Conservation (phyloP, 2,329 filamentous ascomycete genomes). For the Neurospora crassa region DNA sequence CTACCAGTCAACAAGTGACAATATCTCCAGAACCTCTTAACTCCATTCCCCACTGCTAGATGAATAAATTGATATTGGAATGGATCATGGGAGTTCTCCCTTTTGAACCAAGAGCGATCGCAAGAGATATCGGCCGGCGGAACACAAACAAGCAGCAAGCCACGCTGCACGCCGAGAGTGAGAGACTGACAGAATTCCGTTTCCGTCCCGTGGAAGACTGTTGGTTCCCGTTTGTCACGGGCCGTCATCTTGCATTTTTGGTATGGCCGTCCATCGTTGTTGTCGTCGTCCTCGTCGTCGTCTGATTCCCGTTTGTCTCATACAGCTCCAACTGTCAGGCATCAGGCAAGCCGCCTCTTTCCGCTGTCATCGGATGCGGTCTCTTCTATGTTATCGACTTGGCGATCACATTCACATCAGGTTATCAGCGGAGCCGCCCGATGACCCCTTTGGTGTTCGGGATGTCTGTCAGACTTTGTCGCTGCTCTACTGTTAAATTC, state of each 20-base stretch:
- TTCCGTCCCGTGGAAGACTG: not conserved
- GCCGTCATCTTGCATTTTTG: not conserved
- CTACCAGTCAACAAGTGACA: not conserved
- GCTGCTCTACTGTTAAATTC: not conserved
- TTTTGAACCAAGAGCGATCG: not conserved
- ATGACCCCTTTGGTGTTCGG: not conserved
- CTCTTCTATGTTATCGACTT: not conserved
- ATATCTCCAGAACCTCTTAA: not conserved
- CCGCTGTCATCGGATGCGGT: not conserved
- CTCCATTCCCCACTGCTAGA: not conserved
- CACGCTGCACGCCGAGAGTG: not conserved
- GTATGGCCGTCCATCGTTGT: not conserved
- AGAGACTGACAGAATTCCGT: not conserved
- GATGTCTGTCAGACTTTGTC: not conserved
- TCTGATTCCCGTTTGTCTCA: not conserved
- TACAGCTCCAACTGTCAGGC: not conserved
- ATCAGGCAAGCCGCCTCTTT: not conserved
- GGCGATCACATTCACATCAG: not conserved
- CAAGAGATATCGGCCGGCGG: not conserved
- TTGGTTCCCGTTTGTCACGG: not conserved
- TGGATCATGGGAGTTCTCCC: not conserved
- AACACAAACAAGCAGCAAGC: not conserved
- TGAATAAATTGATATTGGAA: not conserved
- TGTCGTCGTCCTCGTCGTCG: not conserved
- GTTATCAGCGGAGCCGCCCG: not conserved